Percentiles rank a stretch among this genome's conserved stretches.
Evolutionary conservation across 2,329 filamentous ascomycete species (phyloP).

Genomic region (Trichoderma aggressivum): DNA sequence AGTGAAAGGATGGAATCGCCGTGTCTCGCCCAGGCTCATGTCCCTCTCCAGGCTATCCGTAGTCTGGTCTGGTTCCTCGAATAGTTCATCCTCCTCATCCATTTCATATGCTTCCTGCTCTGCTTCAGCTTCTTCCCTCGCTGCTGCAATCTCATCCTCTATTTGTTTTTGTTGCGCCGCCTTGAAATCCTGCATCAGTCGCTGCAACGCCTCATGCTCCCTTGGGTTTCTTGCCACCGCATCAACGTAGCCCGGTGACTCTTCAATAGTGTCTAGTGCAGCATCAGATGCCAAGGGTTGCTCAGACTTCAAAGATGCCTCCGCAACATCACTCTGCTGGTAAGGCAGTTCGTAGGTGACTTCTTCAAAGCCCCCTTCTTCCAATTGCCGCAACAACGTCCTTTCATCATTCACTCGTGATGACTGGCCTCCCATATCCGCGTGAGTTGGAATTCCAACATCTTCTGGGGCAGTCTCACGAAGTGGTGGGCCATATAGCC

Average conservation of each 20-base stretch:
- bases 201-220: conserved; percentile 53
- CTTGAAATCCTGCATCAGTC: conserved; percentile 57
- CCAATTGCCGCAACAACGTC: conserved; percentile 52
- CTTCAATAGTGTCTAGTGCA: conserved; percentile 29
- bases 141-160: conserved; percentile 11
- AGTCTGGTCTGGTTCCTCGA: conserved; percentile 22
- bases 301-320: background rate
- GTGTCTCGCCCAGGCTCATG: conserved; percentile 26
- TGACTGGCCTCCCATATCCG: conserved; percentile 32
- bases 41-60: conserved; percentile 34
- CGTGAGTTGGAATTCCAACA: conserved; percentile 47
- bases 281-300: conserved; percentile 19
- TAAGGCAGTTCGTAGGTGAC: conserved; percentile 45
- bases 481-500: conserved; percentile 75
- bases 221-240: conserved; percentile 51
- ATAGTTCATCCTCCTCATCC: conserved; percentile 25
- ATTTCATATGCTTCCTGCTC: conserved; percentile 22
- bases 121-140: conserved; percentile 25
- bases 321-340: conserved; percentile 5
- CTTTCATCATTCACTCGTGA: conserved; percentile 33
- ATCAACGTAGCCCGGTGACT: conserved; percentile 41
- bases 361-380: conserved; percentile 60
- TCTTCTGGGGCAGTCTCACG: conserved; percentile 59
- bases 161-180: conserved; percentile 36
- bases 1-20: conserved; percentile 71